Evolutionary conservation across 2,329 filamentous ascomycete genomes (phyloP), one percentile per base, ranked within the genome.

Genomic region (Penicillium sp.): DNA sequence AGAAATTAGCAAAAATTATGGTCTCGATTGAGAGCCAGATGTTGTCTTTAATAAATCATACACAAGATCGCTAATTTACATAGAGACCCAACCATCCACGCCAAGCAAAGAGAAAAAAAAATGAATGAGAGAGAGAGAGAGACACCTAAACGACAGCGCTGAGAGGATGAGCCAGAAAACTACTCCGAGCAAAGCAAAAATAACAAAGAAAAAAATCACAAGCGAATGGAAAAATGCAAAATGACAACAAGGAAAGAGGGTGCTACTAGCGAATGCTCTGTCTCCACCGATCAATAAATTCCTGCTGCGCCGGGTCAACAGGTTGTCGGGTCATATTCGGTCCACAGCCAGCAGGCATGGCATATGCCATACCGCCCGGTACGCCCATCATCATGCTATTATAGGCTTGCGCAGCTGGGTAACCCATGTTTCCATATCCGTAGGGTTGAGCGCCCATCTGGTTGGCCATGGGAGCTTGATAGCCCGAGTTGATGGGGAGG

Each of bases 201-300:
- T 5, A 26, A 13, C 13, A 61, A 1, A 61, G 50, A 15, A 56
- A 53, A 42, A 57, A 61, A 19, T 54, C 17, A 49, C 38, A 59
- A 56, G 51, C 17, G 62, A 49, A 35, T 33, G 57, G 50, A 58
- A 58, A 35, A 58, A 53, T 38, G 28, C 56, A 60, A 33, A 35
- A 37, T 24, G 12, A 59, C 26, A 63, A 58, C 53, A 55, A 59
- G 58, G 28, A 50, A 58, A 56, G 33, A 3, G 50, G 17, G 44
- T 24, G 45, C 30, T 49, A 45, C 38, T 68, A 75, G 37, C 68
- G 68, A 58, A 80, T 74, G 59, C 78, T 79, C 65, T 84, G 79
- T 70, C 86, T 81, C 86, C 86, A 88, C 37, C 81, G 83, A 76
- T 88, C 85, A 74, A 88, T 87, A 61, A 84, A 77, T 61, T 83